These are phyloP conservation scores for Pilaira anomala DNA, from an alignment of 192 early-diverging fungal species.

Conservation along the genomic window DNA sequence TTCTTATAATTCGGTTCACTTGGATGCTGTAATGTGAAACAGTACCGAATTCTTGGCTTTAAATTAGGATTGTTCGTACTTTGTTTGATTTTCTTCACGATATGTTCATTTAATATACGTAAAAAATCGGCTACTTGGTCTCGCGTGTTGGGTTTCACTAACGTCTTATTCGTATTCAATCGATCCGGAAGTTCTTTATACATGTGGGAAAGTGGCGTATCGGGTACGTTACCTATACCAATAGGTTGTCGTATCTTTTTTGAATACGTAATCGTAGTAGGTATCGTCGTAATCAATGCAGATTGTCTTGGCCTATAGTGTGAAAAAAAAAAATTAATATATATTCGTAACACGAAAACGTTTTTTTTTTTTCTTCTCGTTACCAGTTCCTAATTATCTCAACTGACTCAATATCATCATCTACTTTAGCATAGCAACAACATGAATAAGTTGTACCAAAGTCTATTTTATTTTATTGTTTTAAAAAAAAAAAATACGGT, in stretches of 20 bases:
- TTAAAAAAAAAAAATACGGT: not conserved
- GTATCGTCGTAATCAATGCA: not conserved
- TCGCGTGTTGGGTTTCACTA: not conserved
- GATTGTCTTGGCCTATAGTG: not conserved
- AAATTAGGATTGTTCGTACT: not conserved
- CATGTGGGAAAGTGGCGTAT: not conserved
- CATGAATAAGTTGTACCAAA: not conserved
- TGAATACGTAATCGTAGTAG: not conserved
- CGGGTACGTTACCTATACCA: not conserved
- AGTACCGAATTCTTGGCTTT: slow-evolving; percentile 3
- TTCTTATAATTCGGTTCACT: not conserved
- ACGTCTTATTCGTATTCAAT: not conserved
- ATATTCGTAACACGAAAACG: not conserved
- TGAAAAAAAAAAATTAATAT: not conserved
- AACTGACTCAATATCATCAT: not conserved
- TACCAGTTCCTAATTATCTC: not conserved
- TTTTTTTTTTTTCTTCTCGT: too few relatives aligned
- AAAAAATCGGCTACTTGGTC: not conserved
- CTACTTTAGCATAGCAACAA: not conserved
- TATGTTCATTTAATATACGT: not conserved
- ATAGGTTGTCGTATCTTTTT: not conserved
- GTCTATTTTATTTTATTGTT: not conserved
- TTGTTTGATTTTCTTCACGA: not conserved
- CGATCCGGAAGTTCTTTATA: not conserved
- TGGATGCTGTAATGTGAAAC: slow-evolving; percentile 1